Percentiles rank a stretch among this genome's conserved stretches.
These are phyloP conservation scores for Lepraria neglecta DNA, from an alignment of 495 filamentous ascomycete species.

Conservation along the genomic window DNA sequence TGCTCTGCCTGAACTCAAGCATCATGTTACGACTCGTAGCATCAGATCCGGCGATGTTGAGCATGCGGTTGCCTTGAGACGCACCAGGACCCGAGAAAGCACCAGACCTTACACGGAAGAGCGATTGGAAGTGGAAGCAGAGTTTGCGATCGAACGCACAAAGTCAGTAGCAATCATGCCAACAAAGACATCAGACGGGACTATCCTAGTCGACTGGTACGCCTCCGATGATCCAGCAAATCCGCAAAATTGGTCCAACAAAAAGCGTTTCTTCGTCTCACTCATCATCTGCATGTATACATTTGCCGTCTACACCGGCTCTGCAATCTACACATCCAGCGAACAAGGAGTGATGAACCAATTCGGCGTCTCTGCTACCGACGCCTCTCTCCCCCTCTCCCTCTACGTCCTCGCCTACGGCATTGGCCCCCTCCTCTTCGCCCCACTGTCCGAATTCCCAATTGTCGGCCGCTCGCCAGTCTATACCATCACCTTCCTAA, in stretches of 20 bases:
- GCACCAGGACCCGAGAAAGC: constrained; percentile 32
- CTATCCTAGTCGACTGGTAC: constrained; percentile 53
- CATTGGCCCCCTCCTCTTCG: constrained; percentile 44
- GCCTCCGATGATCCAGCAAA: constrained; percentile 47
- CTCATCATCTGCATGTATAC: constrained; percentile 43
- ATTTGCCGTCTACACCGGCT: constrained; percentile 44
- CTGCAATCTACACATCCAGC: constrained; percentile 41
- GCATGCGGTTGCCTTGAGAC: constrained; percentile 20
- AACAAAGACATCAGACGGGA: constrained; percentile 38
- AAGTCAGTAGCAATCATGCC: constrained; percentile 45
- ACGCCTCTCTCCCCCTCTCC: constrained; percentile 45
- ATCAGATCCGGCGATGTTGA: constrained; percentile 21
- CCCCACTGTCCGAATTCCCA: constrained; percentile 48
- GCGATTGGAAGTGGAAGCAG: constrained; percentile 39
- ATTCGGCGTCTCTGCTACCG: constrained; percentile 44
- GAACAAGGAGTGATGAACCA: constrained; percentile 32
- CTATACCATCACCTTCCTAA: constrained; percentile 41
- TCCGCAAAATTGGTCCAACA: constrained; percentile 49
- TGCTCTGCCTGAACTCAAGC: constrained; percentile 18
- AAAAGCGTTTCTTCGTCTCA: constrained; percentile 38
- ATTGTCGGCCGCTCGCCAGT: constrained; percentile 44
- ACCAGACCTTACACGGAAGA: constrained; percentile 36
- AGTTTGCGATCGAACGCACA: constrained; percentile 39
- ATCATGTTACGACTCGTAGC: constrained; percentile 17
- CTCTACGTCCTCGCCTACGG: constrained; percentile 45